A percentile compares a stretch with the other conserved stretches of the same genome.
Evolutionary conservation across 2,329 filamentous ascomycete species (phyloP).

Genomic region (Curvularia spicifera): DNA sequence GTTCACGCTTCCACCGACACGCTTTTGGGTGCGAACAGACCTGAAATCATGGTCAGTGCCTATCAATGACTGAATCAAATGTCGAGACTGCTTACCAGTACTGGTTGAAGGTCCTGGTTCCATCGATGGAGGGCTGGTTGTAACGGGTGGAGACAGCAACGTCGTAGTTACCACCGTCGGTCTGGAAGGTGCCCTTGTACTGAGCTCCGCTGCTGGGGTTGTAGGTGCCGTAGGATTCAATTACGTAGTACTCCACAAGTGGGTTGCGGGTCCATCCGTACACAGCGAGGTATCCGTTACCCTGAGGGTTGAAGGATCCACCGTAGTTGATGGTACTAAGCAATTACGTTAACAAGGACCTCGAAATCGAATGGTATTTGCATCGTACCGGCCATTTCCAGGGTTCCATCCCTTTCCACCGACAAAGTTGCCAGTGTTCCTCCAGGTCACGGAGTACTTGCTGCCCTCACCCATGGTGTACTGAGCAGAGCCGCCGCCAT

Average conservation of each 20-base stretch:
- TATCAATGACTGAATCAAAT: background rate
- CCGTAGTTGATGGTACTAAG: constrained; percentile 27
- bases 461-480: constrained; percentile 33
- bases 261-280: constrained; percentile 63
- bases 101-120: constrained; percentile 60
- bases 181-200: constrained; percentile 57
- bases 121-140: constrained; percentile 60
- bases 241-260: constrained; percentile 64
- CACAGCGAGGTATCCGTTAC: constrained; percentile 47
- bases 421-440: constrained; percentile 34
- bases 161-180: constrained; percentile 60
- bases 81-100: constrained; percentile 53
- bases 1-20: constrained; percentile 51
- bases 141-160: constrained; percentile 56
- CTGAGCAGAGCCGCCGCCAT: constrained; percentile 48
- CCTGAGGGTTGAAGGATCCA: constrained; percentile 24
- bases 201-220: constrained; percentile 54
- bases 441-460: constrained; percentile 33
- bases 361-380: background rate
- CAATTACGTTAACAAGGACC: background rate
- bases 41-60: background rate
- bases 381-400: constrained; percentile 55
- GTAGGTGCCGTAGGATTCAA: constrained; percentile 59
- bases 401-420: constrained; percentile 41
- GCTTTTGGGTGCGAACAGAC: constrained; percentile 55